Base-by-base conservation (phyloP, 1,139 yeast genomes). In the Suhomyces maxii region DNA sequence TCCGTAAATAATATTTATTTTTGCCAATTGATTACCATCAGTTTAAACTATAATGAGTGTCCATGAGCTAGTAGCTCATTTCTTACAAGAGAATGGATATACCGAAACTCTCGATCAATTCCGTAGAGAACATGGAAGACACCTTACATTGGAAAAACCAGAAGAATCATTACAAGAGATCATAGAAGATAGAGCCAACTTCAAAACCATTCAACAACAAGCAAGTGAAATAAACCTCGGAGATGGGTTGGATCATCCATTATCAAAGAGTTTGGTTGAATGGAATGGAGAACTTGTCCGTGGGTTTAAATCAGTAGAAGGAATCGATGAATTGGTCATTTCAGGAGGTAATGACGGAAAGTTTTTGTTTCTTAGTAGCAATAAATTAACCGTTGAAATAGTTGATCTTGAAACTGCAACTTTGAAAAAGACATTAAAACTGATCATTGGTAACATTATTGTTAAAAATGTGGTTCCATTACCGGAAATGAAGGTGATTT, bases 1-100 rank as follows among this genome's bases (percentile, higher is more conserved):
- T 36, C 14, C n/a, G n/a, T 13, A 30, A 18, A 7, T 35, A 18
- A 18, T 18, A 18, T 18, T 18, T 18, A 18, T 18, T 18, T 18
- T 18, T 18, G 23, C 23, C 23, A 18, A 18, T 18, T 18, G 23
- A 18, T 18, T 18, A 18, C 6, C 6, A 18, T 18, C 23, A 18
- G 6, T 18, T 18, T 11, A 28, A 9, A 28, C 28, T 8, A 37
- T 31, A 7, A 48, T 45, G 49, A 46, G 47, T 37, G 36, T 64
- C 3, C 68, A 70, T 44, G 55, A 61, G 39, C 58, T 84, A 32
- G 68, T 86, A 11, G 88, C 87, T 0, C 80, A 81, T 30, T 85
- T 77, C 53, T 69, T 86, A 12, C 60, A 69, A 36, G 64, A 70
- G 14, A 73, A 81, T 36, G 78, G 79, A 0, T 75, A 71, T 42